phyloP scores from a whole-genome alignment of 1,284 basidiomycete species.

The Microbotryum saponariae region DNA sequence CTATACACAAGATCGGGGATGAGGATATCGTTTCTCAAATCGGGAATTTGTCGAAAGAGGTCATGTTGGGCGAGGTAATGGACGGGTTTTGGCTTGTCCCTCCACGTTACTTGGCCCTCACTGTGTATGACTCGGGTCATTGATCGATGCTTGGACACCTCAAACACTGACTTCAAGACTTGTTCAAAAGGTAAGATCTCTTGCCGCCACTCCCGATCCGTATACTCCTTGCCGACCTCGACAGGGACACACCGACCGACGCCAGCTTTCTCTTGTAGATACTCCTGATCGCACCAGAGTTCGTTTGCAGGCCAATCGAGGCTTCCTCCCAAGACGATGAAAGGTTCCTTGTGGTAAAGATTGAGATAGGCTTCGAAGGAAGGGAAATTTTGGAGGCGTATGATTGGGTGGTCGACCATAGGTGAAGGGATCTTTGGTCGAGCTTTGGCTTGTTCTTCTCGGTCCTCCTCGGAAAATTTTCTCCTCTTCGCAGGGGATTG shows the following conservation, averaged over 20 bases:
- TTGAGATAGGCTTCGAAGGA: constrained; percentile 10
- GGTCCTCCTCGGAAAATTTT: too few relatives aligned
- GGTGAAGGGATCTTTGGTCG: background rate
- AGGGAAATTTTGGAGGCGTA: background rate
- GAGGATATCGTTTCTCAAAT: constrained; percentile 61
- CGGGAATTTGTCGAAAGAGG: constrained; percentile 75
- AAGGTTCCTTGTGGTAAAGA: constrained; percentile 48
- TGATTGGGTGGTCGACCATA: constrained; percentile 2
- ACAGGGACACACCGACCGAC: constrained; percentile 78
- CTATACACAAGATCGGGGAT: constrained; percentile 83
- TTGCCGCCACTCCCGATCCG: constrained; percentile 73
- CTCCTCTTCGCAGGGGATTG: too few relatives aligned
- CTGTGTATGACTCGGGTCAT: background rate
- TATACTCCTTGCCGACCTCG: constrained; percentile 80
- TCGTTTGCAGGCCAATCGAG: constrained; percentile 63
- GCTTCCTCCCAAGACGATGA: constrained; percentile 57
- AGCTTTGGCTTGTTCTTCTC: background rate
- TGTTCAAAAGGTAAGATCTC: constrained; percentile 66
- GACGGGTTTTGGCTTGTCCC: constrained; percentile 18
- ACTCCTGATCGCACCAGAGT: constrained; percentile 59
- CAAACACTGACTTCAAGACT: constrained; percentile 55
- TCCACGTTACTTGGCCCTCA: background rate
- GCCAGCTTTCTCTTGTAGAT: constrained; percentile 61
- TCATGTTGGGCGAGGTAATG: constrained; percentile 90
- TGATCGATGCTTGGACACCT: constrained; percentile 36